A percentile compares a stretch with the other conserved stretches of the same genome.
These are phyloP conservation scores for Verbena officinalis DNA, from an alignment of 257 asterid genomes.

Conservation along the genomic window DNA sequence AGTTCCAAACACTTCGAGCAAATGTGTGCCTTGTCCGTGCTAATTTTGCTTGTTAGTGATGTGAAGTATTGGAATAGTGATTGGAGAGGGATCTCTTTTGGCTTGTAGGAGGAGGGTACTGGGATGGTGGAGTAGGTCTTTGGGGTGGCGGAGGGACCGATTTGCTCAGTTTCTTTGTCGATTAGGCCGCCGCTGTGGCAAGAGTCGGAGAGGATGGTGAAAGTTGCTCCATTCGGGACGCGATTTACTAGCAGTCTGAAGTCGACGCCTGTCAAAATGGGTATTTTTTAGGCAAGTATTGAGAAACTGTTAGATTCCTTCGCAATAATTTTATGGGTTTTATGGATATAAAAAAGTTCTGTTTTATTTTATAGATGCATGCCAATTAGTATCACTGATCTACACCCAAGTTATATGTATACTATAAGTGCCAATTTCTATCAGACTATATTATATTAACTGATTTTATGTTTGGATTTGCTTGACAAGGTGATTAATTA, in stretches of 20 bases:
- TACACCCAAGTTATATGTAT: no score
- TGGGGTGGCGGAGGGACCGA: slow-evolving; percentile 51
- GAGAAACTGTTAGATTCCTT: neutral
- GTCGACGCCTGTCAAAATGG: slow-evolving; percentile 55
- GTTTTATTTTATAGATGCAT: no score
- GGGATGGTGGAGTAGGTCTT: neutral
- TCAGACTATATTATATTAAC: no score
- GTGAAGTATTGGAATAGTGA: slow-evolving; percentile 49
- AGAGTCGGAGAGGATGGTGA: slow-evolving; percentile 85
- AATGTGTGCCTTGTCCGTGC: slow-evolving; percentile 53
- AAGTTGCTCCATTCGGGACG: slow-evolving; percentile 67
- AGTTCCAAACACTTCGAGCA: slow-evolving; percentile 60
- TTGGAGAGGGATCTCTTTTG: slow-evolving; percentile 54
- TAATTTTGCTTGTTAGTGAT: slow-evolving; percentile 57
- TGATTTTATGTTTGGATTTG: neutral
- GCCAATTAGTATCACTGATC: no score
- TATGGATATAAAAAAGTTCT: no score
- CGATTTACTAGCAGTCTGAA: slow-evolving; percentile 75
- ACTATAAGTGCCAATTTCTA: no score
- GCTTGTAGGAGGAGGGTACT: slow-evolving; percentile 33
- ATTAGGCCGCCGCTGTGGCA: slow-evolving; percentile 94
- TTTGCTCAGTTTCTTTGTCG: slow-evolving; percentile 88
- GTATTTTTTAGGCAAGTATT: neutral
- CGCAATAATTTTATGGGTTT: no score
- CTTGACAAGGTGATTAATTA: no score